These are phyloP conservation scores for Malbranchea cinnamomea DNA, from an alignment of 2,329 filamentous ascomycete genomes.

Conservation along the genomic window DNA sequence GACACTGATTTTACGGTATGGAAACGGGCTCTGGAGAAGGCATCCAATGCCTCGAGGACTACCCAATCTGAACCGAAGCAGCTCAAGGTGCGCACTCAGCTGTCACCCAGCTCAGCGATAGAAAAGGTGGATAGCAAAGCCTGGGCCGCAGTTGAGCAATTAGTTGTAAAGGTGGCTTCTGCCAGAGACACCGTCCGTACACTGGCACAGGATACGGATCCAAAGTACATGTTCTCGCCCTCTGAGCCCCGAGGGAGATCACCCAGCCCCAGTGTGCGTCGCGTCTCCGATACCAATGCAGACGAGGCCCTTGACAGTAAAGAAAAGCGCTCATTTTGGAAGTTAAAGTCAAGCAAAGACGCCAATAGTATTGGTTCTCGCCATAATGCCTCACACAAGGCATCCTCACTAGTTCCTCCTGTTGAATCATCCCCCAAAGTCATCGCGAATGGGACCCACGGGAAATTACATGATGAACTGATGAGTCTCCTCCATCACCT, in stretches of 20 bases:
- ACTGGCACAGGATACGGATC: conserved; percentile 70
- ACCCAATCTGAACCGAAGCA: conserved; percentile 18
- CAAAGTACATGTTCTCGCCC: conserved; percentile 37
- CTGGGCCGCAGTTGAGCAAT: conserved; percentile 72
- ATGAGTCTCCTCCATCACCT: conserved; percentile 71
- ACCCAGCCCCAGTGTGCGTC: conserved; percentile 18
- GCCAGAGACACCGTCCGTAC: conserved; percentile 78
- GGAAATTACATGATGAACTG: conserved; percentile 63
- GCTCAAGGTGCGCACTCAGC: conserved; percentile 19
- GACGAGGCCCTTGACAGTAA: conserved; percentile 22
- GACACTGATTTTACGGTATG: conserved; percentile 76
- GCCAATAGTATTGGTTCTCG: conserved; percentile 13
- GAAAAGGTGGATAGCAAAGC: conserved; percentile 55
- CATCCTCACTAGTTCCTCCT: conserved; percentile 8
- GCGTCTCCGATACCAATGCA: conserved; percentile 16
- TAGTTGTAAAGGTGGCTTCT: conserved; percentile 75
- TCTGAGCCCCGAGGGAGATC: conserved; percentile 16
- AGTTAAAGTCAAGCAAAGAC: conserved; percentile 57
- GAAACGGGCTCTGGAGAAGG: conserved; percentile 71
- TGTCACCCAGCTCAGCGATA: conserved; percentile 13
- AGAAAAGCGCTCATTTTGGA: conserved; percentile 76
- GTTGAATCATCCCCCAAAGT: conserved; percentile 15
- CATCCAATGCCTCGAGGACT: conserved; percentile 40
- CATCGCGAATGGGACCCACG: not conserved
- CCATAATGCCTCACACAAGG: not conserved